A percentile compares a stretch with the other conserved stretches of the same genome.
Evolutionary conservation across 192 early-diverging fungal genomes (phyloP).

Genomic region (Mortierella claussenii): DNA sequence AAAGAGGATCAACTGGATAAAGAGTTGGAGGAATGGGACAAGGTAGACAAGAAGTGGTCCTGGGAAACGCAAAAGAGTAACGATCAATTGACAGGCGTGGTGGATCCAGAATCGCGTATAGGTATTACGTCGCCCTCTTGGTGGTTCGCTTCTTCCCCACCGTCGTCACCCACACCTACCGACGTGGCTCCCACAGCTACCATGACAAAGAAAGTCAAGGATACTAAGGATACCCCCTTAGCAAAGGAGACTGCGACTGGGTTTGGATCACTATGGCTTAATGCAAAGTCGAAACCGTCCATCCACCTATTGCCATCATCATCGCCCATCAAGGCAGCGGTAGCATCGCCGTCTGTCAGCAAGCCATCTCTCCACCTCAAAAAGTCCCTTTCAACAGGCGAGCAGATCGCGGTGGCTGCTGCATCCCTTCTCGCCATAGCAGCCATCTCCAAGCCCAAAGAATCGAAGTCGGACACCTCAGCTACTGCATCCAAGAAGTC

Average conservation of each 20-base stretch:
- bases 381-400: slow-evolving; percentile 20
- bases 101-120: slow-evolving; percentile 14
- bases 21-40: slow-evolving; percentile 37
- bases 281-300: slow-evolving; percentile 9
- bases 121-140: background rate
- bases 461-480: background rate
- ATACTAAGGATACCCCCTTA: background rate
- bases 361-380: background rate
- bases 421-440: slow-evolving; percentile 18
- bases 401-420: slow-evolving; percentile 34
- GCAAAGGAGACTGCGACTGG: background rate
- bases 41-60: slow-evolving; percentile 17
- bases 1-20: slow-evolving; percentile 12
- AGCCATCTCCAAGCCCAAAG: slow-evolving; percentile 13
- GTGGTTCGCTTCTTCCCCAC: slow-evolving; percentile 4
- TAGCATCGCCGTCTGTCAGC: no score
- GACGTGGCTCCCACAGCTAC: background rate
- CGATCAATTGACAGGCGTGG: slow-evolving; percentile 31
- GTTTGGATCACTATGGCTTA: slow-evolving; percentile 7
- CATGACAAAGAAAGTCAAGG: background rate
- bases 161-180: background rate
- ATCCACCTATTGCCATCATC: background rate
- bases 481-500: slow-evolving; percentile 1
- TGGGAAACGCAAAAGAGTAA: slow-evolving; percentile 35
- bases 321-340: no score